Conservation (phyloP, 768 basidiomycete genomes). For the Tricholomella constricta region DNA sequence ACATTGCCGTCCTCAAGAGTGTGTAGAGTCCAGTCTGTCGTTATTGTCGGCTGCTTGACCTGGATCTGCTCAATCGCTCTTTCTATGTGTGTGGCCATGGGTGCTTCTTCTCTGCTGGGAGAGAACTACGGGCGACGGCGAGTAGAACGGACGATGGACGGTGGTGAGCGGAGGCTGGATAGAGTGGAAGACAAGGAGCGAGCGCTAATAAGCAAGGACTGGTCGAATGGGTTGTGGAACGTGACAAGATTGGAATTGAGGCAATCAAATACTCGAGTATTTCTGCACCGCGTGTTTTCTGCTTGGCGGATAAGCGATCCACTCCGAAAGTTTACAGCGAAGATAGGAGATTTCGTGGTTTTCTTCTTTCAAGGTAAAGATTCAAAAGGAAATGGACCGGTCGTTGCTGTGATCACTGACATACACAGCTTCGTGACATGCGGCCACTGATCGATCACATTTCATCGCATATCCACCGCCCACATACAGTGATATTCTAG, state of each 20-base stretch:
- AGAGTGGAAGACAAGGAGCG: slow-evolving; percentile 13
- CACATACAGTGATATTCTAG: slow-evolving; percentile 1
- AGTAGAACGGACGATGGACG: slow-evolving; percentile 14
- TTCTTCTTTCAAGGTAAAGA: no score
- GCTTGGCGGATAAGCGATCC: not conserved
- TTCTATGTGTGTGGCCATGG: slow-evolving; percentile 58
- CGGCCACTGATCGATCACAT: slow-evolving; percentile 4
- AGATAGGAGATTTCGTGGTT: not conserved
- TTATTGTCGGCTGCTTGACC: slow-evolving; percentile 51
- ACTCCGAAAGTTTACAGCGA: not conserved
- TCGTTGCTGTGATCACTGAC: slow-evolving; percentile 1
- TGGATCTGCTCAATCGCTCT: slow-evolving; percentile 70
- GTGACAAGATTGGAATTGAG: slow-evolving; percentile 19
- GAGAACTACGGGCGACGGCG: slow-evolving; percentile 7
- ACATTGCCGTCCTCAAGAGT: slow-evolving; percentile 88
- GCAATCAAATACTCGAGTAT: slow-evolving; percentile 9
- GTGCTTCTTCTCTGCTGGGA: slow-evolving; percentile 18
- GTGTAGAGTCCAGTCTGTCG: slow-evolving; percentile 91
- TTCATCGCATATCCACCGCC: slow-evolving; percentile 3
- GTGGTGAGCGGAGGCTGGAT: not conserved
- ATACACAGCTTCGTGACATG: not conserved
- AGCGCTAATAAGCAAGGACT: slow-evolving; percentile 15
- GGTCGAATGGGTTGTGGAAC: slow-evolving; percentile 21
- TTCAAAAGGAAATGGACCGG: not conserved
- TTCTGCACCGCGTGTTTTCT: slow-evolving; percentile 7